These are phyloP conservation scores for Phaseolus lunatus DNA, from an alignment of 306 rosid genomes.

Conservation along the genomic window DNA sequence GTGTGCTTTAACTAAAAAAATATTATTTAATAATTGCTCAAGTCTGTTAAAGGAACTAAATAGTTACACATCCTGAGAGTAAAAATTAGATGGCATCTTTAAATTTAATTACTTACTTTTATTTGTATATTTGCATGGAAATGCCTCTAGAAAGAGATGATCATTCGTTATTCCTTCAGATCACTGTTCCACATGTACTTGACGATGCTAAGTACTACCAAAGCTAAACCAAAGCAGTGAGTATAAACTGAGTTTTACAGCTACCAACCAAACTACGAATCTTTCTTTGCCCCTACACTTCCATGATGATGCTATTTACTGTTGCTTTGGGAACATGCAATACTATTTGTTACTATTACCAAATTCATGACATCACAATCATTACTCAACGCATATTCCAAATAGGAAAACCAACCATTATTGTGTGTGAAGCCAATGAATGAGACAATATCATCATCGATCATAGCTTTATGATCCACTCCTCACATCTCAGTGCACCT, in stretches of 20 bases:
- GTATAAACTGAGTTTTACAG: background rate
- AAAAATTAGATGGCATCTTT: too few relatives aligned
- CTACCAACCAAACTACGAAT: constrained; percentile 23
- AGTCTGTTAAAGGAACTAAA: too few relatives aligned
- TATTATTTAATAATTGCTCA: too few relatives aligned
- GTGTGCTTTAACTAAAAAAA: too few relatives aligned
- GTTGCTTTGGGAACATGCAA: constrained; percentile 21
- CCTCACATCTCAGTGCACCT: constrained; percentile 37
- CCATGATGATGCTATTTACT: constrained; percentile 15
- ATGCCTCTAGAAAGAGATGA: too few relatives aligned
- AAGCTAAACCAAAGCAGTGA: too few relatives aligned
- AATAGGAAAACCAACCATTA: constrained; percentile 25
- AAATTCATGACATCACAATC: background rate
- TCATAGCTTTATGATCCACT: constrained; percentile 38
- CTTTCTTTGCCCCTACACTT: constrained; percentile 15
- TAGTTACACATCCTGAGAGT: too few relatives aligned
- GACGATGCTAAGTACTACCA: too few relatives aligned
- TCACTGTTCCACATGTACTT: too few relatives aligned
- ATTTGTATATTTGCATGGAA: too few relatives aligned
- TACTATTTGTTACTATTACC: background rate
- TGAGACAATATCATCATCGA: constrained; percentile 39
- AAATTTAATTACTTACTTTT: too few relatives aligned
- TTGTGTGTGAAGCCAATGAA: constrained; percentile 14
- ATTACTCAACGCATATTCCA: background rate
- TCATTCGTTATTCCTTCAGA: too few relatives aligned